A percentile compares a stretch with the other conserved stretches of the same genome.
Conservation (phyloP, 805 yeast species). For the Pichia sporocuriosa region DNA sequence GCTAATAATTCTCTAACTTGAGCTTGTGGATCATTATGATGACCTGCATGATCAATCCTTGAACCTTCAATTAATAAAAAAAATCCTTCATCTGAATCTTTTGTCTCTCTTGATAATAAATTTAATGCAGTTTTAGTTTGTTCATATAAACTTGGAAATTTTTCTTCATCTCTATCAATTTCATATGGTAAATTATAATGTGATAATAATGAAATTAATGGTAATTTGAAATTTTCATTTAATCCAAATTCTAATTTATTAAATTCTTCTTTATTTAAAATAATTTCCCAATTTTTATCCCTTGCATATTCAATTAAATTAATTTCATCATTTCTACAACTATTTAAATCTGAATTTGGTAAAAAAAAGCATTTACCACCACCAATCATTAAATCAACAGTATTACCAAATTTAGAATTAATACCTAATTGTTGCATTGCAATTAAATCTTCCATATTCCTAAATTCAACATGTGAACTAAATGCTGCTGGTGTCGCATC, state of each 20-base stretch:
- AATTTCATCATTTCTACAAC: constrained; percentile 65
- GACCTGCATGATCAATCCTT: constrained; percentile 94
- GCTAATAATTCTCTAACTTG: constrained; percentile 89
- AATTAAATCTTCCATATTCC: constrained; percentile 77
- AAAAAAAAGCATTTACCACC: constrained; percentile 87
- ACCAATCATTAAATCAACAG: constrained; percentile 80
- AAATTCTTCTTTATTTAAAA: constrained; percentile 51
- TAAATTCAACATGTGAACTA: constrained; percentile 67
- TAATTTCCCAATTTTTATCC: constrained; percentile 56
- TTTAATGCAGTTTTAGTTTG: constrained; percentile 68
- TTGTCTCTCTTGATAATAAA: constrained; percentile 59
- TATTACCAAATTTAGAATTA: constrained; percentile 62
- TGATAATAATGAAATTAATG: constrained; percentile 71
- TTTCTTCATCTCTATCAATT: constrained; percentile 57
- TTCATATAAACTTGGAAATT: constrained; percentile 74
- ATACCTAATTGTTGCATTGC: constrained; percentile 84
- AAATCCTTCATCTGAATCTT: constrained; percentile 74
- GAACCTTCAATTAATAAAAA: constrained; percentile 87
- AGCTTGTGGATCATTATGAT: constrained; percentile 88
- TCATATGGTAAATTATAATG: constrained; percentile 79
- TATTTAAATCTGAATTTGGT: constrained; percentile 44
- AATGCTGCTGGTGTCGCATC: constrained; percentile 96
- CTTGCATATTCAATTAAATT: constrained; percentile 62
- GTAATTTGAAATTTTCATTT: constrained; percentile 52
- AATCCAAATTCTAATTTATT: constrained; percentile 50